A percentile compares a stretch with the other conserved stretches of the same genome.
Evolutionary conservation across 257 asterid species (phyloP).

Genomic region (Penstemon newberryi): DNA sequence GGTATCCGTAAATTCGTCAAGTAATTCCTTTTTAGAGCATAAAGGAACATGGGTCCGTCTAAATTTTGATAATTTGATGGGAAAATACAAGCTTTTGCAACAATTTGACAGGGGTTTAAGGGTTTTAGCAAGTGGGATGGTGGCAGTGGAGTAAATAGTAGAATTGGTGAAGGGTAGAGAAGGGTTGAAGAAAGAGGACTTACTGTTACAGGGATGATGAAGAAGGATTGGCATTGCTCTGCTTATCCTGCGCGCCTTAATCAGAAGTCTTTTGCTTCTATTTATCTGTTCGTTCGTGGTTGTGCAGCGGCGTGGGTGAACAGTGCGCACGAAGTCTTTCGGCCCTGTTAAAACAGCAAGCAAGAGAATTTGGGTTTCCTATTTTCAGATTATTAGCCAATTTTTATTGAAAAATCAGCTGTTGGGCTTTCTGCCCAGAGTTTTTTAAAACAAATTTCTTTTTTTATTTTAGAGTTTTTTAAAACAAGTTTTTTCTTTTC

Average conservation of each 20-base stretch:
- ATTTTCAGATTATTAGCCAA: no score
- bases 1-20: slow-evolving; percentile 47
- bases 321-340: slow-evolving; percentile 17
- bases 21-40: slow-evolving; percentile 64
- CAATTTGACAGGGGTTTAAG: slow-evolving; percentile 34
- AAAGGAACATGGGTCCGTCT: slow-evolving; percentile 40
- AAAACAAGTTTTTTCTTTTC: no score
- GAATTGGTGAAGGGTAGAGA: slow-evolving; percentile 31
- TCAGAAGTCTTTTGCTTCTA: slow-evolving; percentile 13
- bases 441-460: no score
- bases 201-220: slow-evolving; percentile 36
- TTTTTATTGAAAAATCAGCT: no score
- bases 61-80: slow-evolving; percentile 34
- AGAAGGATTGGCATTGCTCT: slow-evolving; percentile 60
- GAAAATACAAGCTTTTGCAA: slow-evolving; percentile 32
- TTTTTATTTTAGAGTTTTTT: no score
- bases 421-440: no score
- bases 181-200: slow-evolving; percentile 37
- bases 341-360: slow-evolving; percentile 4
- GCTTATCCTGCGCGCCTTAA: slow-evolving; percentile 41
- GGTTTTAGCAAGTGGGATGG: slow-evolving; percentile 33
- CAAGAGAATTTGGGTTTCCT: no score
- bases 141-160: slow-evolving; percentile 17
- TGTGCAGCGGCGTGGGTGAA: slow-evolving; percentile 23
- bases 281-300: slow-evolving; percentile 27